Conservation (phyloP, 208 protist genomes). For the Lotmaria passim region DNA sequence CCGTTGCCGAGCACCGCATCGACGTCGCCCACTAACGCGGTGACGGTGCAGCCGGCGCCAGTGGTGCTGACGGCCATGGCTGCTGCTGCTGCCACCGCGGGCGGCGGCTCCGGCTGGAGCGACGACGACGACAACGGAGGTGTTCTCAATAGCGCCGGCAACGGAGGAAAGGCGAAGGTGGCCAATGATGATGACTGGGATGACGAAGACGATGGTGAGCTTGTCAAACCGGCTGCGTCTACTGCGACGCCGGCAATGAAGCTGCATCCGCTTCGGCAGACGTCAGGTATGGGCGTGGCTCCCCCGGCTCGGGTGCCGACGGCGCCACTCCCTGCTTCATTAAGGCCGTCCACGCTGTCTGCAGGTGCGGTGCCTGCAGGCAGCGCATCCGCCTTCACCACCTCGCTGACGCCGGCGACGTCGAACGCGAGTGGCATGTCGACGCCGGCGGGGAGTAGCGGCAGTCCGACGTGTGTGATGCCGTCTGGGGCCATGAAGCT, state of each 20-base stretch:
- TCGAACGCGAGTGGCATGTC: not conserved
- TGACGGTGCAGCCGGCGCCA: not conserved
- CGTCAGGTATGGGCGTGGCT: not conserved
- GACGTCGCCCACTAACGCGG: not conserved
- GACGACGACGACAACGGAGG: constrained; percentile 15
- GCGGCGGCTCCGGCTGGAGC: constrained; percentile 24
- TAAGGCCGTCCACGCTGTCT: not conserved
- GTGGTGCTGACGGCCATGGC: constrained; percentile 5
- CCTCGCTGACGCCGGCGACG: constrained; percentile 8
- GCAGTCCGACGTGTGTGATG: not conserved
- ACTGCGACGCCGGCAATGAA: not conserved
- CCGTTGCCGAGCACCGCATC: constrained; percentile 10
- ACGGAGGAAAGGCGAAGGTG: not conserved
- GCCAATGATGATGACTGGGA: constrained; percentile 10
- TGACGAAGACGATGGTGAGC: not conserved
- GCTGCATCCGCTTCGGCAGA: not conserved
- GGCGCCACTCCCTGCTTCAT: not conserved
- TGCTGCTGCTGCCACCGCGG: not conserved
- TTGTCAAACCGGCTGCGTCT: not conserved
- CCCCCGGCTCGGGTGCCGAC: no score
- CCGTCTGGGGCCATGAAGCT: constrained; percentile 54
- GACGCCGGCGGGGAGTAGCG: not conserved
- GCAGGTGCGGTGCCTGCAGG: not conserved
- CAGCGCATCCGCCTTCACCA: not conserved
- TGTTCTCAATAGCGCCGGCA: no score